These are phyloP conservation scores for Aurifilum marmelostoma DNA, from an alignment of 2,329 filamentous ascomycete species.

Conservation along the genomic window DNA sequence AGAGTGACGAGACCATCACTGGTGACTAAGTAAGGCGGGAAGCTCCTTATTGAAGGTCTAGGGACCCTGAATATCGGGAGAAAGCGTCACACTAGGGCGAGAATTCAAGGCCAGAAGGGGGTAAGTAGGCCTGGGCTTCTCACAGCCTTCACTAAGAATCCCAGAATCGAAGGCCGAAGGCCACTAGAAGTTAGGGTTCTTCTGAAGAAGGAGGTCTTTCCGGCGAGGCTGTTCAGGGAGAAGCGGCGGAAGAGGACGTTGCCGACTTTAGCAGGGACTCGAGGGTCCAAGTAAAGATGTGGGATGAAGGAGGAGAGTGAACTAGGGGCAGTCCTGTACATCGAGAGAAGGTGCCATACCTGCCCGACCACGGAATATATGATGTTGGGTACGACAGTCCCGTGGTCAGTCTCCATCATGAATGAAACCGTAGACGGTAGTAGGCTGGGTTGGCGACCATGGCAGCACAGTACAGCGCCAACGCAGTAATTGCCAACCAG, in stretches of 20 bases:
- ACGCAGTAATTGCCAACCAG: not conserved
- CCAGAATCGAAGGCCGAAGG: not conserved
- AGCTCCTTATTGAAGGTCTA: not conserved
- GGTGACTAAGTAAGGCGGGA: constrained; percentile 6
- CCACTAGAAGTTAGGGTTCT: not conserved
- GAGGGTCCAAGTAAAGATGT: not conserved
- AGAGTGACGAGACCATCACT: not conserved
- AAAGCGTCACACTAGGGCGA: constrained; percentile 21
- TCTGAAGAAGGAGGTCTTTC: not conserved
- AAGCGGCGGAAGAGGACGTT: not conserved
- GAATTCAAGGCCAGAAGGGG: constrained; percentile 1
- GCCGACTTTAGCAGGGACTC: not conserved
- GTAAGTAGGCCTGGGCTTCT: not conserved
- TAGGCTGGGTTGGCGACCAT: not conserved
- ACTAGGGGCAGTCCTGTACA: not conserved
- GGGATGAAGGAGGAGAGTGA: not conserved
- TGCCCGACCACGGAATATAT: not conserved
- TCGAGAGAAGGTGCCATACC: not conserved
- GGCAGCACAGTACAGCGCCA: not conserved
- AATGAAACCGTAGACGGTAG: not conserved
- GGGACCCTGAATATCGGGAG: constrained; percentile 14
- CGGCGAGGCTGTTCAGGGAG: not conserved
- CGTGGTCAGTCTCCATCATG: not conserved
- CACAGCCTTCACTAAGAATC: constrained; percentile 9
- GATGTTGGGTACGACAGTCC: not conserved